phyloP scores from a whole-genome alignment of 192 early-diverging fungal genomes.

The Lunasporangiospora selenospora region DNA sequence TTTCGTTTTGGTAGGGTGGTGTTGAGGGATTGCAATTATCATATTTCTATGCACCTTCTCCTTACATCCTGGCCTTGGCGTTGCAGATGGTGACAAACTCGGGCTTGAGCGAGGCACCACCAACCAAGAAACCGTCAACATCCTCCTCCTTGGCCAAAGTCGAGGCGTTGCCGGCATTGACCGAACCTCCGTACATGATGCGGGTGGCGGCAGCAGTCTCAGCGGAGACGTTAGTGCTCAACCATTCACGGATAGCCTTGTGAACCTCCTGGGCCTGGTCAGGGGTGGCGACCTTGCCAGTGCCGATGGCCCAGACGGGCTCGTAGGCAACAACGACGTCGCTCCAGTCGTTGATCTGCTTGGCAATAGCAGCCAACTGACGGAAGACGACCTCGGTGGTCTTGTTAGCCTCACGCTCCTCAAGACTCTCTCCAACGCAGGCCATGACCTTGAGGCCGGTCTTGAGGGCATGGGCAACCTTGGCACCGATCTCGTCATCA shows the following conservation, averaged over 20 bases:
- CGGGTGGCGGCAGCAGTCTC: constrained; percentile 89
- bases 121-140: constrained; percentile 99
- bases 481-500: constrained; percentile 88
- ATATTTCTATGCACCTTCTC: too few relatives aligned
- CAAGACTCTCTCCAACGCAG: constrained; percentile 95
- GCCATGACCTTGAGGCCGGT: constrained; percentile 92
- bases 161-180: constrained; percentile 86
- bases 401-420: constrained; percentile 89
- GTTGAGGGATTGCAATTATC: too few relatives aligned
- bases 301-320: constrained; percentile 99
- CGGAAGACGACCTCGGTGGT: constrained; percentile 89
- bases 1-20: too few relatives aligned
- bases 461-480: constrained; percentile 87
- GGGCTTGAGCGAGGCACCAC: constrained; percentile 96
- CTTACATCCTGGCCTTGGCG: constrained; percentile 48
- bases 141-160: constrained; percentile 84
- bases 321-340: constrained; percentile 99
- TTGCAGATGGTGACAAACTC: constrained; percentile 78
- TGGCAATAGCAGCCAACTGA: constrained; percentile 88
- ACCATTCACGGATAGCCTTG: constrained; percentile 85
- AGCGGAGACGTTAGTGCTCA: constrained; percentile 82
- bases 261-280: constrained; percentile 98
- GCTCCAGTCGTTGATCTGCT: constrained; percentile 84
- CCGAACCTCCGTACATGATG: constrained; percentile 97
- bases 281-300: constrained; percentile 96